phyloP scores from a whole-genome alignment of 2,329 filamentous ascomycete species.

The Zymoseptoria tritici region DNA sequence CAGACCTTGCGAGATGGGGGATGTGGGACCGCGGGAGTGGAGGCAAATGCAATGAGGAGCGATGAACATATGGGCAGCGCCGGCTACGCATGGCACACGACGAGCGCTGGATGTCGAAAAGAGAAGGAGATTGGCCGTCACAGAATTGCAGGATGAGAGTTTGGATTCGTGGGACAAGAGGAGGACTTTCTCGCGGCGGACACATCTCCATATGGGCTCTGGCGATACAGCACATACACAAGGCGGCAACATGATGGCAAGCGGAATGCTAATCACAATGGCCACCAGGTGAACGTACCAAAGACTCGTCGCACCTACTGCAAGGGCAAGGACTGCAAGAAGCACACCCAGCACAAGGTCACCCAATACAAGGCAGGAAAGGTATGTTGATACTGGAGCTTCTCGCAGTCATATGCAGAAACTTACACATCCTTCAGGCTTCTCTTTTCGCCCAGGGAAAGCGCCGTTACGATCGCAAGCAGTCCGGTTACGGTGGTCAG shows the following conservation, averaged over 20 bases:
- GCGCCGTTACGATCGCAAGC: conserved; percentile 98
- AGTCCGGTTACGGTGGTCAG: conserved; percentile 99
- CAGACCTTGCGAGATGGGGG: neutral
- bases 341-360: conserved; percentile 75
- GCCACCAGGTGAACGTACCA: conserved; percentile 85
- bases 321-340: conserved; percentile 88
- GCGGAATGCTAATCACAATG: neutral
- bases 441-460: conserved; percentile 97
- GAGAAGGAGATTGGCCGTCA: neutral
- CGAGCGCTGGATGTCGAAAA: neutral
- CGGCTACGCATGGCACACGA: neutral
- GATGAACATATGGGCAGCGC: neutral
- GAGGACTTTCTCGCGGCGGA: neutral
- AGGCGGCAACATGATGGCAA: neutral
- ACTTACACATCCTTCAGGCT: conserved; percentile 46
- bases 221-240: neutral
- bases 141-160: neutral
- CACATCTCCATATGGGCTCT: neutral
- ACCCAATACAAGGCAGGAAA: conserved; percentile 97
- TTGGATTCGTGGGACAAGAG: neutral
- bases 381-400: conserved; percentile 40
- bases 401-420: neutral
- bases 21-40: neutral
- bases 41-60: neutral
- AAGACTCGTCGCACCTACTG: conserved; percentile 97